phyloP scores from a whole-genome alignment of 495 filamentous ascomycete genomes.

The Elaphomyces granulatus region DNA sequence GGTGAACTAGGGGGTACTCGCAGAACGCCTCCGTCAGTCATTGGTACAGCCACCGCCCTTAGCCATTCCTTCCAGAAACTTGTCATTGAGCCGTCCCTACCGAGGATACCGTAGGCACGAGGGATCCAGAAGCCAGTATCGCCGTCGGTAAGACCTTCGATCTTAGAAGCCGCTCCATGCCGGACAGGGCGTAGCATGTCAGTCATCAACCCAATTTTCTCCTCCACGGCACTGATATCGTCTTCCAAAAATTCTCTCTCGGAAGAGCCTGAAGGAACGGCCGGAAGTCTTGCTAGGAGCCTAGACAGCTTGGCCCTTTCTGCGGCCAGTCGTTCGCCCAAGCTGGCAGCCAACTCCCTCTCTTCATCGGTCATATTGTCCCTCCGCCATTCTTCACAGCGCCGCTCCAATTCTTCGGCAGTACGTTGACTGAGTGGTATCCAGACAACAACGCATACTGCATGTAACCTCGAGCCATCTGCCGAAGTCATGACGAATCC shows the following conservation, averaged over 20 bases:
- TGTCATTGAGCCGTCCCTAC: slow-evolving; percentile 67
- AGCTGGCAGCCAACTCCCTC: slow-evolving; percentile 79
- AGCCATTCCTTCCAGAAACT: slow-evolving; percentile 99
- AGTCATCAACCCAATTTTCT: slow-evolving; percentile 94
- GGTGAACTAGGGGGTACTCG: slow-evolving; percentile 79
- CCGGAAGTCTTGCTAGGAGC: slow-evolving; percentile 68
- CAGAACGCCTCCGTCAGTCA: slow-evolving; percentile 76
- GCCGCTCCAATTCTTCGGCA: slow-evolving; percentile 75
- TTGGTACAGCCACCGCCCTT: slow-evolving; percentile 78
- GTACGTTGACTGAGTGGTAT: slow-evolving; percentile 68
- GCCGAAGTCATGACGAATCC: slow-evolving; percentile 95
- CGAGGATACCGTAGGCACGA: slow-evolving; percentile 83
- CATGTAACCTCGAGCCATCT: slow-evolving; percentile 83
- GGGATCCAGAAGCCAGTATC: slow-evolving; percentile 97
- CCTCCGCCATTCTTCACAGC: slow-evolving; percentile 87
- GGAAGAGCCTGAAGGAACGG: slow-evolving; percentile 60
- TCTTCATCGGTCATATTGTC: slow-evolving; percentile 95
- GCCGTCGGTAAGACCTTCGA: slow-evolving; percentile 89
- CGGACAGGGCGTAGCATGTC: slow-evolving; percentile 85
- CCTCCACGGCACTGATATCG: slow-evolving; percentile 87
- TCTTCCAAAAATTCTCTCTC: slow-evolving; percentile 78
- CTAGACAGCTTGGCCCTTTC: slow-evolving; percentile 85
- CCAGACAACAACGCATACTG: slow-evolving; percentile 86
- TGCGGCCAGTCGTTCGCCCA: slow-evolving; percentile 77
- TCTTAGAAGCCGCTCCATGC: slow-evolving; percentile 90